Base-by-base conservation (phyloP, 495 filamentous ascomycete species). In the Talaromyces adpressus region DNA sequence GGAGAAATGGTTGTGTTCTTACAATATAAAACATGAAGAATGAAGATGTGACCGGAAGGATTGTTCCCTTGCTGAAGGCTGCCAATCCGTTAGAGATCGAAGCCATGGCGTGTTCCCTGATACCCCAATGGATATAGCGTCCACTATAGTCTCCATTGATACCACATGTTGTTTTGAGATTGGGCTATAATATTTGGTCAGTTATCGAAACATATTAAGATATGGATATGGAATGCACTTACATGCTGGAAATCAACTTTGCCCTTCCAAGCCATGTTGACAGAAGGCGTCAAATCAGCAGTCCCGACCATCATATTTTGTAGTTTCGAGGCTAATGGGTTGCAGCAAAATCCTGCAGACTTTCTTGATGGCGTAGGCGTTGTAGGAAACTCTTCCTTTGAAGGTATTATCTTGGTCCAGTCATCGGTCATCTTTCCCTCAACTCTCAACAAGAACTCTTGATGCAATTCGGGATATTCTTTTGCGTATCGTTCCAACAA, bases 21-120 rank as follows among this genome's bases (percentile, higher is more conserved):
- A 58, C 56, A 1, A 85, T 71, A 68, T 85, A 86, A 70, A 87
- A 87, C 81, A 86, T 87, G 71, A 85, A 83, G 70, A 85, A 85
- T 6, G 74, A 75, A 0, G 79, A 79, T 3, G 82, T 85, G 47
- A 82, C 68, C 0, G 82, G 83, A 39, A 85, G 68, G 64, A 85
- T 76, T 1, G 81, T 84, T 63, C 75, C 75, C 3, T 72, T 76
- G 56, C 73, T 70, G 54, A 73, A 85, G 1, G 83, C 82, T 0
- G 83, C 82, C 9, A 85, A 68, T 12, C 83, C 83, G 66, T 85
- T 83, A 12, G 80, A 76, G 23, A 84, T 78, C 20, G 80, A 67
- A 8, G 71, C 70, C 81, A 84, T 84, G 58, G 81, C 81, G 66
- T 84, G 81, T 61, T 84, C 82, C 7, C 80, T 72, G n/a, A 84